Evolutionary conservation across 2,329 filamentous ascomycete species (phyloP), one percentile per base, ranked within the genome.

Genomic region (Stachybotrys echinatus): DNA sequence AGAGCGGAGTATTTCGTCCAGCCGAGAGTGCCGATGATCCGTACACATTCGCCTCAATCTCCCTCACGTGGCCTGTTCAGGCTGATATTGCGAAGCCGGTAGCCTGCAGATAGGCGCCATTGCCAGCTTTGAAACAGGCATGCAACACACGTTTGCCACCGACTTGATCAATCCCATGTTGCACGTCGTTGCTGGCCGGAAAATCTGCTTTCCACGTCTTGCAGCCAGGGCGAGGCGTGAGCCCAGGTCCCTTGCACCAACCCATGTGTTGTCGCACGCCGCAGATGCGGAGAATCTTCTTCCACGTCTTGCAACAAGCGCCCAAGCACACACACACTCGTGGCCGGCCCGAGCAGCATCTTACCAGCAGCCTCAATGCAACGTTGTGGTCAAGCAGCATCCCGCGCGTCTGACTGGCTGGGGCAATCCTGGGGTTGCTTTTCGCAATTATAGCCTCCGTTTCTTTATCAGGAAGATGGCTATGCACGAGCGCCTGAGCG

Each of bases 221-320:
- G 14, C 3, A 14, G 14, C 5, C 10, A 34, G 27, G 10, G 14
- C 27, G 10, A 34, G 27, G 10, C 27, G 14, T 34, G 10, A 14
- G 10, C 2, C 3, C 10, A 10, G 10, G 5, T 34, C 3, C 27
- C 27, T 34, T 8, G 27, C 27, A 10, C 27, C n/a, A n/a, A n/a
- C n/a, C n/a, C n/a, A n/a, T n/a, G n/a, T n/a, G n/a, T n/a, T n/a
- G n/a, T n/a, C n/a, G n/a, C n/a, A n/a, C n/a, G n/a, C n/a, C n/a
- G n/a, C n/a, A n/a, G n/a, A n/a, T 45, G n/a, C 42, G 42, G 42
- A 45, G 42, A 45, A 45, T 45, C 23, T 23, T 2, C 20, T 45
- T 45, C 42, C 42, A 45, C 42, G 42, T 45, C 42, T 45, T 10
- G 42, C 42, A 23, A 23, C 19, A 23, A 12, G 10, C 14, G 10